Evolutionary conservation across 2,329 filamentous ascomycete genomes (phyloP).

Genomic region (Coniochaeta pulveracea): DNA sequence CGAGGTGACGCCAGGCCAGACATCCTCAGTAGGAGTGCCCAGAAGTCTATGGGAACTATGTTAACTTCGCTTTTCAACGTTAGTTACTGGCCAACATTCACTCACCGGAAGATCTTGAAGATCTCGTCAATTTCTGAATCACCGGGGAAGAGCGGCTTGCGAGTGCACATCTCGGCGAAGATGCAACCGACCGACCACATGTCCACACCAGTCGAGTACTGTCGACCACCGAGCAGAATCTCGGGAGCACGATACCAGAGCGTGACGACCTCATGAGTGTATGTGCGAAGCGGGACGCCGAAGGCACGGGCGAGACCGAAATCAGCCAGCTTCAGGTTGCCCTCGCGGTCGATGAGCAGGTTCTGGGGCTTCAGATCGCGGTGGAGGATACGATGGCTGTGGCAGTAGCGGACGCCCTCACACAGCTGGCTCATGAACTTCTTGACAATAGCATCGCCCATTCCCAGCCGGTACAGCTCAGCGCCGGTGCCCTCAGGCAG

Average conservation of each 20-base stretch:
- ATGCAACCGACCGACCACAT: slow-evolving; percentile 91
- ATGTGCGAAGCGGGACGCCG: slow-evolving; percentile 76
- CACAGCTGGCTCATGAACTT: slow-evolving; percentile 85
- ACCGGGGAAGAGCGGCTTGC: slow-evolving; percentile 79
- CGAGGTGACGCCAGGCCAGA: slow-evolving; percentile 78
- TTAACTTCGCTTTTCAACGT: neutral
- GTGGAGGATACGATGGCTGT: slow-evolving; percentile 73
- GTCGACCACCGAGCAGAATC: slow-evolving; percentile 74
- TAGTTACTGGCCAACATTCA: no score
- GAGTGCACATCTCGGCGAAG: slow-evolving; percentile 87
- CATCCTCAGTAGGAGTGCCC: slow-evolving; percentile 67
- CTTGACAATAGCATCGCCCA: slow-evolving; percentile 75
- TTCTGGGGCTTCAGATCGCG: slow-evolving; percentile 83
- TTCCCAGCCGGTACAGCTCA: slow-evolving; percentile 52
- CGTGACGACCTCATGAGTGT: slow-evolving; percentile 86
- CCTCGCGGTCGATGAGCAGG: slow-evolving; percentile 71
- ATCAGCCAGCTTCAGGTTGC: slow-evolving; percentile 77
- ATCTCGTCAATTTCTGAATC: slow-evolving; percentile 91
- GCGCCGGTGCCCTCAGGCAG: slow-evolving; percentile 62
- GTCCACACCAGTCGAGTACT: slow-evolving; percentile 87
- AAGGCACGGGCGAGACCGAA: slow-evolving; percentile 83
- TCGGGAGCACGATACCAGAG: slow-evolving; percentile 83
- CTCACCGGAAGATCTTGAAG: slow-evolving; percentile 83
- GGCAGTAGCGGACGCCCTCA: slow-evolving; percentile 72
- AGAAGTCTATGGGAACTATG: slow-evolving; percentile 37